phyloP scores from a whole-genome alignment of 768 basidiomycete species.

The Amanita exitialis region DNA sequence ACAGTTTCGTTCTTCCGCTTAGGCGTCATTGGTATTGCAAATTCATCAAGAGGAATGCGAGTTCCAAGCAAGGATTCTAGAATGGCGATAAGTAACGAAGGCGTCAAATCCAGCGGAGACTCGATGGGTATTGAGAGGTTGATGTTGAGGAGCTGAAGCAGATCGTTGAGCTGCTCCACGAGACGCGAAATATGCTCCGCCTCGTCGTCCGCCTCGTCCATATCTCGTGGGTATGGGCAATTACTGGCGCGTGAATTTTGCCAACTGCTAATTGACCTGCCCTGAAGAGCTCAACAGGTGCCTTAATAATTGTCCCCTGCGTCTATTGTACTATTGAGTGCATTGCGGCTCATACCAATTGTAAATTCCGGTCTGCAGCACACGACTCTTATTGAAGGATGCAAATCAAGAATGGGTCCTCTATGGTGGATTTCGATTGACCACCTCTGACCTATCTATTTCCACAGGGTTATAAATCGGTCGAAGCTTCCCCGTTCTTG shows the following conservation, averaged over 20 bases:
- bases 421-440: too few relatives aligned
- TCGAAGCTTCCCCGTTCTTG: background rate
- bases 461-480: background rate
- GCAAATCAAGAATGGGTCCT: too few relatives aligned
- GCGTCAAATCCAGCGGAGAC: constrained; percentile 55
- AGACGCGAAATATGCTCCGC: constrained; percentile 9
- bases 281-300: background rate
- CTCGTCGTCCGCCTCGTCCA: constrained; percentile 1
- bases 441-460: background rate
- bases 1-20: constrained; percentile 5
- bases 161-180: constrained; percentile 31
- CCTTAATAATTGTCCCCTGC: background rate
- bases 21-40: constrained; percentile 10
- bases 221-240: background rate
- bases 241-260: background rate
- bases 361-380: too few relatives aligned
- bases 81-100: constrained; percentile 60
- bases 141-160: constrained; percentile 28
- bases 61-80: constrained; percentile 49
- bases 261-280: background rate
- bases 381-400: too few relatives aligned
- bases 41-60: constrained; percentile 37
- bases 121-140: constrained; percentile 35
- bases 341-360: background rate
- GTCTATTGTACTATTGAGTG: background rate